Percentiles rank a stretch among this genome's conserved stretches.
Conservation (phyloP, 148 eudicot species). For the Fagopyrum tataricum region DNA sequence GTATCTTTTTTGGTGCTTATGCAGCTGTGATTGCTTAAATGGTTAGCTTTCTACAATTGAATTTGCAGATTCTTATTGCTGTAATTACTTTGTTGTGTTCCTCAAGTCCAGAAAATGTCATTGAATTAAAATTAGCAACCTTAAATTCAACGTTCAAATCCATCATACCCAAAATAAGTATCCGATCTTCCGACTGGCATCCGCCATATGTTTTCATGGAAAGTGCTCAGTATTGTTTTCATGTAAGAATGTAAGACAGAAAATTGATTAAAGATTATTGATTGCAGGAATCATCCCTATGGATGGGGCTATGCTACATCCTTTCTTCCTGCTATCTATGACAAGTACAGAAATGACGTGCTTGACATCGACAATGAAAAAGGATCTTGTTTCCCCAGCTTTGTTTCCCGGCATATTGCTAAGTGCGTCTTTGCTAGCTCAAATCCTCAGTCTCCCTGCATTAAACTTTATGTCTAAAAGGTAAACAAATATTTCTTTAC, state of each 20-base stretch:
- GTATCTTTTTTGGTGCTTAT: constrained; percentile 69
- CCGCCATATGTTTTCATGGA: neutral
- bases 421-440: constrained; percentile 54
- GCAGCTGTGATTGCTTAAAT: constrained; percentile 77
- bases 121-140: no score
- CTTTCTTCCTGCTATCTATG: constrained; percentile 74
- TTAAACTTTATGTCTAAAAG: neutral
- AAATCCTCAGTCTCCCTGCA: neutral
- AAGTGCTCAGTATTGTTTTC: neutral
- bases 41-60: constrained; percentile 29
- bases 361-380: constrained; percentile 89
- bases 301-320: constrained; percentile 68
- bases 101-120: no score
- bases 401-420: constrained; percentile 47
- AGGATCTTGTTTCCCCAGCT: constrained; percentile 96
- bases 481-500: neutral
- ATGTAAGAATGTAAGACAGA: no score
- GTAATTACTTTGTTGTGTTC: no score
- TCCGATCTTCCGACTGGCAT: no score
- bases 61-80: neutral
- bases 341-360: constrained; percentile 87
- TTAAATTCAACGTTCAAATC: neutral
- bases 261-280: constrained; percentile 3
- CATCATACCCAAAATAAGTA: neutral
- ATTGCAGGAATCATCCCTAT: constrained; percentile 76